Percentiles rank a stretch among this genome's conserved stretches.
These are phyloP conservation scores for Amylocarpus encephaloides DNA, from an alignment of 2,329 filamentous ascomycete species.

Conservation along the genomic window DNA sequence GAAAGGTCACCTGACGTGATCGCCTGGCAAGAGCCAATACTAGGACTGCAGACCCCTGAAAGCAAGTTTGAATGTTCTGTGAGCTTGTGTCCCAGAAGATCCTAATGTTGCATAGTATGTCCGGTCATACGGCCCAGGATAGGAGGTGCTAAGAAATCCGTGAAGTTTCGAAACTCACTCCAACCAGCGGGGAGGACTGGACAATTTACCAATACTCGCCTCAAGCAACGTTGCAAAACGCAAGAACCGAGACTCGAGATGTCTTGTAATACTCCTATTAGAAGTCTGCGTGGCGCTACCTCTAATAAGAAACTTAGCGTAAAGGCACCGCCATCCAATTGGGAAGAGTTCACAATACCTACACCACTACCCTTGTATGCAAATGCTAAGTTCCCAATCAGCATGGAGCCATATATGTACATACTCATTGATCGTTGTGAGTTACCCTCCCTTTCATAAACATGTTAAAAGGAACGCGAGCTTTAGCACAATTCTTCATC, in stretches of 20 bases:
- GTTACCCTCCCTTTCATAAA: background rate
- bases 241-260: background rate
- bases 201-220: background rate
- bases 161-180: background rate
- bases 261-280: too few relatives aligned
- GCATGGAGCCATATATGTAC: slow-evolving; percentile 8
- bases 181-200: background rate
- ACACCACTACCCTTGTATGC: background rate
- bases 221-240: background rate
- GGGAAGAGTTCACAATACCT: too few relatives aligned
- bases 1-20: background rate
- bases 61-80: background rate
- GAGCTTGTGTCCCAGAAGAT: too few relatives aligned
- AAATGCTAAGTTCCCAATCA: background rate
- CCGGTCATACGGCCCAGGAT: too few relatives aligned
- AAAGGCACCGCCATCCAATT: too few relatives aligned
- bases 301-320: too few relatives aligned
- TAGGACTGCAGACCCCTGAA: background rate
- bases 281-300: too few relatives aligned
- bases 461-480: background rate
- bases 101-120: too few relatives aligned
- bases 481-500: too few relatives aligned
- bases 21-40: slow-evolving; percentile 4
- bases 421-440: slow-evolving; percentile 4
- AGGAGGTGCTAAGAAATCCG: background rate